Percentiles rank a stretch among this genome's conserved stretches.
Evolutionary conservation across 768 basidiomycete genomes (phyloP).

Genomic region (Chalciporus sphaerocephalus): DNA sequence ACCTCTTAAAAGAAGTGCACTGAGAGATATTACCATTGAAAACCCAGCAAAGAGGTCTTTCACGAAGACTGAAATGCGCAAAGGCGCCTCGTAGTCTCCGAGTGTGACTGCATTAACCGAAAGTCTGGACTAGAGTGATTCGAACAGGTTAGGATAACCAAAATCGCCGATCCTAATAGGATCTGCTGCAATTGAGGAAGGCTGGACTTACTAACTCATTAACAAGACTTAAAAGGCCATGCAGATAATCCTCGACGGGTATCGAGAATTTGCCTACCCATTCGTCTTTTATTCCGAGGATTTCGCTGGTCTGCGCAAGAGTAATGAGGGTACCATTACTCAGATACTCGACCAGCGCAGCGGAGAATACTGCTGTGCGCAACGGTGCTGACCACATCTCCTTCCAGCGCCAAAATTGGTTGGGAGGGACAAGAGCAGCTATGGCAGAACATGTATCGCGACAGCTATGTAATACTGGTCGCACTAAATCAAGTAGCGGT

Average conservation of each 20-base stretch:
- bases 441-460: slow-evolving; percentile 46
- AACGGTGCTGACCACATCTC: slow-evolving; percentile 76
- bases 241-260: slow-evolving; percentile 76
- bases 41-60: slow-evolving; percentile 83
- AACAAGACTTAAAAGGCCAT: slow-evolving; percentile 70
- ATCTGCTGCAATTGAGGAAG: neutral
- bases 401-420: slow-evolving; percentile 82
- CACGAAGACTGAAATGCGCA: slow-evolving; percentile 73
- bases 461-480: slow-evolving; percentile 54
- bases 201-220: slow-evolving; percentile 65
- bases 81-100: slow-evolving; percentile 74
- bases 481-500: slow-evolving; percentile 51
- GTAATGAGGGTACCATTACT: slow-evolving; percentile 55
- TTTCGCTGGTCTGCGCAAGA: slow-evolving; percentile 44
- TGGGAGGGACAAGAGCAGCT: slow-evolving; percentile 57
- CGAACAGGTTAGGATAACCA: neutral
- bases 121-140: slow-evolving; percentile 57
- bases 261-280: slow-evolving; percentile 65
- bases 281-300: slow-evolving; percentile 64
- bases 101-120: slow-evolving; percentile 81
- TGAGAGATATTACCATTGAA: slow-evolving; percentile 53
- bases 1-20: neutral
- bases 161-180: neutral
- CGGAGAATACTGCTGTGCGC: slow-evolving; percentile 61
- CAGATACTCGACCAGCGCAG: slow-evolving; percentile 63